Conservation (phyloP, 1,284 basidiomycete genomes). For the Pascua sp. region DNA sequence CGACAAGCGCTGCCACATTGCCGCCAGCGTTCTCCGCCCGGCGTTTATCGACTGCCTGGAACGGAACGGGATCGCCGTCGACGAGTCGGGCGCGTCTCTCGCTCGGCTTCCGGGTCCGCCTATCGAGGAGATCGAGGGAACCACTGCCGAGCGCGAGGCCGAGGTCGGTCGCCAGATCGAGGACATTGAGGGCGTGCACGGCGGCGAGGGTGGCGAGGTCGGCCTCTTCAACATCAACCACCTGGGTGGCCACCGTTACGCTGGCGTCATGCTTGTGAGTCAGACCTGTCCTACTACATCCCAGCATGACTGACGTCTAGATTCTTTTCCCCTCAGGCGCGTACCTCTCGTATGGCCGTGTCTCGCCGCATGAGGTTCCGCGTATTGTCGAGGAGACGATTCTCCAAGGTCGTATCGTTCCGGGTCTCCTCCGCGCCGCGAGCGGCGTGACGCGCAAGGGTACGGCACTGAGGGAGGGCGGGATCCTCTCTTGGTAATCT, state of each 20-base stretch:
- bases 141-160: constrained; percentile 50
- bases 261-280: constrained; percentile 83
- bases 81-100: constrained; percentile 45
- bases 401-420: constrained; percentile 72
- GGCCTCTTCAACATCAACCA: constrained; percentile 83
- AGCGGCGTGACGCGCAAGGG: constrained; percentile 58
- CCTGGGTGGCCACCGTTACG: constrained; percentile 84
- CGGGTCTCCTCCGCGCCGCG: constrained; percentile 76
- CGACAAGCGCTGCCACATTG: constrained; percentile 83
- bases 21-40: constrained; percentile 72
- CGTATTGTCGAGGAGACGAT: constrained; percentile 83
- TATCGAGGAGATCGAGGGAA: constrained; percentile 57
- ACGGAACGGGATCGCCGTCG: constrained; percentile 42
- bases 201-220: constrained; percentile 55
- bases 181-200: constrained; percentile 48
- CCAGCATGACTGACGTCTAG: constrained; percentile 50
- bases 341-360: constrained; percentile 88
- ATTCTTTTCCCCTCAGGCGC: constrained; percentile 81
- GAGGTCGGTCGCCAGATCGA: constrained; percentile 55
- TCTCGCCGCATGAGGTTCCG: constrained; percentile 80
- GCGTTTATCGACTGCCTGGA: constrained; percentile 37
- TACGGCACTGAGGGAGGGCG: constrained; percentile 13
- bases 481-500: constrained; percentile 31
- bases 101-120: constrained; percentile 59
- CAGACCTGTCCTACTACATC: not conserved